Evolutionary conservation across 805 yeast species (phyloP).

Genomic region (Zygoascus flipseniorum): DNA sequence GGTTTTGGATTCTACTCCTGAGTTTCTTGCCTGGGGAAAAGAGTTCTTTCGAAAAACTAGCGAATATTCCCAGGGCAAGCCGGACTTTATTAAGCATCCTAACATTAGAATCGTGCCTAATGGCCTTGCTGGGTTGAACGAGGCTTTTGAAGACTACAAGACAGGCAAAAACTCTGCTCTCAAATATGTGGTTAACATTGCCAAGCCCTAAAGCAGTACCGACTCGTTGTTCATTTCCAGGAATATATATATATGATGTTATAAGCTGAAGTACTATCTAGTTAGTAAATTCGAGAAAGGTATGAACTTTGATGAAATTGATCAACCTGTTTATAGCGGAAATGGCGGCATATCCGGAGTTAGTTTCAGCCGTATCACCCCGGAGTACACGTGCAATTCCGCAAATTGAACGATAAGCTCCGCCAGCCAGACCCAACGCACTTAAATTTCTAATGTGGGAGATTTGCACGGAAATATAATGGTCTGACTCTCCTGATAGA

Average conservation of each 20-base stretch:
- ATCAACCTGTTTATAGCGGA: neutral
- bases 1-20: conserved; percentile 6
- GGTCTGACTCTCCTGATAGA: neutral
- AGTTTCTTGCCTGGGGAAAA: conserved; percentile 4
- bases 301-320: too few species aligned
- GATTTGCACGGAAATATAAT: neutral
- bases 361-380: neutral
- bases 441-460: too few species aligned
- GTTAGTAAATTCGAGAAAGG: too few species aligned
- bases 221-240: too few species aligned
- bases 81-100: neutral
- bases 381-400: neutral
- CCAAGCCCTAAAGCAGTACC: neutral
- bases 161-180: neutral
- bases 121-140: neutral
- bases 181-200: neutral
- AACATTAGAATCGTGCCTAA: neutral
- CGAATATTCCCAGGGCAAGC: neutral
- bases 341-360: neutral
- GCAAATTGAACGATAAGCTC: neutral
- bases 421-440: too few species aligned
- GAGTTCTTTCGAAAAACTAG: neutral
- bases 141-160: neutral
- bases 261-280: too few species aligned
- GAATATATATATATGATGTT: too few species aligned